phyloP scores from a whole-genome alignment of 306 rosid genomes.

The Sophora flavescens region DNA sequence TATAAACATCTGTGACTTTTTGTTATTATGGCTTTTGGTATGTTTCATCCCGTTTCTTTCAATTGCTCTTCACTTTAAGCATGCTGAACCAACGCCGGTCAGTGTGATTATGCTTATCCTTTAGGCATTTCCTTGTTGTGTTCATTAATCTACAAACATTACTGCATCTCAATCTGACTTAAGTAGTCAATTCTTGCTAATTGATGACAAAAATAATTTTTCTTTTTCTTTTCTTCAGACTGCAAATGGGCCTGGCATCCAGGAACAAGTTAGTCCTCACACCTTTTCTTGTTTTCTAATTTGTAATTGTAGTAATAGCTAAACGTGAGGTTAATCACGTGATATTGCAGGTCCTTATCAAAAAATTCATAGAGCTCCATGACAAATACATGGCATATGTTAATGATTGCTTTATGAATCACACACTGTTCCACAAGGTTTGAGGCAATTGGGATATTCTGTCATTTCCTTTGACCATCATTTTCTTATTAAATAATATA shows the following conservation, averaged over 20 bases:
- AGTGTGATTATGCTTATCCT: constrained; percentile 19
- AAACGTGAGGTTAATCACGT: constrained; percentile 30
- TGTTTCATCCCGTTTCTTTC: background rate
- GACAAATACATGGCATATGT: constrained; percentile 82
- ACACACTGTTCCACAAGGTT: constrained; percentile 85
- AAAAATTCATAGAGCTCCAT: constrained; percentile 81
- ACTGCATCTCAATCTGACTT: constrained; percentile 13
- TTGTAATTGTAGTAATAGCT: constrained; percentile 12
- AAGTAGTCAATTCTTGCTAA: constrained; percentile 35
- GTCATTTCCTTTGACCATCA: constrained; percentile 31
- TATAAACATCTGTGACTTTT: background rate
- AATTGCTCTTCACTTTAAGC: background rate
- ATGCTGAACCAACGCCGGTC: background rate
- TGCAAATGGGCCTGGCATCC: constrained; percentile 63
- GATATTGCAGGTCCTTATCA: constrained; percentile 70
- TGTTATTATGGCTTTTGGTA: background rate
- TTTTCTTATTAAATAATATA: constrained; percentile 41
- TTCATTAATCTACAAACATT: background rate
- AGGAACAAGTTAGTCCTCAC: constrained; percentile 65
- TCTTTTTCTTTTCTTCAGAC: constrained; percentile 51
- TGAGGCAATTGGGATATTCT: constrained; percentile 24
- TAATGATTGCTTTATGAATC: constrained; percentile 69
- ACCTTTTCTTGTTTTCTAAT: background rate
- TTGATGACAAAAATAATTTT: constrained; percentile 35
- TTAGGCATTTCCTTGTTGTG: background rate